A percentile compares a stretch with the other conserved stretches of the same genome.
These are phyloP conservation scores for Penicillium paneum DNA, from an alignment of 2,329 filamentous ascomycete genomes.

Conservation along the genomic window DNA sequence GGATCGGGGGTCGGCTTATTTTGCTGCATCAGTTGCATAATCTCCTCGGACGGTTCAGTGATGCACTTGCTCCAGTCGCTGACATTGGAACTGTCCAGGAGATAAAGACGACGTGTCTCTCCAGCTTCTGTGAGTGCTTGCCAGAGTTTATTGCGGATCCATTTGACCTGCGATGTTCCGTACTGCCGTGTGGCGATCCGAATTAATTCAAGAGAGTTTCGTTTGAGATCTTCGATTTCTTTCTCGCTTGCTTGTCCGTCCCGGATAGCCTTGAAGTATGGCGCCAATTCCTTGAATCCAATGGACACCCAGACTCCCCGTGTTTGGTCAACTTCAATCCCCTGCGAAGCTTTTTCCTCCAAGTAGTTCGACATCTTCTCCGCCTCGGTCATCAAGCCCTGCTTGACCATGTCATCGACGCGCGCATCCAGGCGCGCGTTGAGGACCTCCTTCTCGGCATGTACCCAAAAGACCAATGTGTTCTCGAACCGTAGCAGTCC, in stretches of 20 bases:
- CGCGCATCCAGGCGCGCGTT: constrained; percentile 69
- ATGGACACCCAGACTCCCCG: constrained; percentile 96
- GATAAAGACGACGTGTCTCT: constrained; percentile 60
- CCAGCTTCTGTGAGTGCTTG: constrained; percentile 60
- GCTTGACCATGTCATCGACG: constrained; percentile 77
- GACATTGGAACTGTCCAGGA: constrained; percentile 76
- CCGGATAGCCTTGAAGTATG: constrained; percentile 58
- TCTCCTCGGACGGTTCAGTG: constrained; percentile 57
- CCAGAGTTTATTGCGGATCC: constrained; percentile 81
- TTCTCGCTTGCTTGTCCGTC: constrained; percentile 20
- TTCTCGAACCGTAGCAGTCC: constrained; percentile 48
- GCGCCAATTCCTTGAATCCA: constrained; percentile 85
- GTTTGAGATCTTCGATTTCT: constrained; percentile 56
- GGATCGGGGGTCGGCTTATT: constrained; percentile 54
- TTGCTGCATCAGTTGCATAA: constrained; percentile 63
- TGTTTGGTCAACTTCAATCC: constrained; percentile 63
- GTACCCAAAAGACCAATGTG: constrained; percentile 81
- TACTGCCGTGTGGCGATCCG: constrained; percentile 85
- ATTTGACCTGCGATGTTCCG: constrained; percentile 76
- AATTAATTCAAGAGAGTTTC: constrained; percentile 66
- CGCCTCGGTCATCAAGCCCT: constrained; percentile 64
- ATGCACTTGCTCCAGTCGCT: constrained; percentile 62
- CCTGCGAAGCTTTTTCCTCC: constrained; percentile 45
- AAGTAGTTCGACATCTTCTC: constrained; percentile 51
- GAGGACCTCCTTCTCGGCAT: constrained; percentile 67